A percentile compares a stretch with the other conserved stretches of the same genome.
Evolutionary conservation across 2,329 filamentous ascomycete species (phyloP).

Genomic region (Paraphoma chrysanthemicola): DNA sequence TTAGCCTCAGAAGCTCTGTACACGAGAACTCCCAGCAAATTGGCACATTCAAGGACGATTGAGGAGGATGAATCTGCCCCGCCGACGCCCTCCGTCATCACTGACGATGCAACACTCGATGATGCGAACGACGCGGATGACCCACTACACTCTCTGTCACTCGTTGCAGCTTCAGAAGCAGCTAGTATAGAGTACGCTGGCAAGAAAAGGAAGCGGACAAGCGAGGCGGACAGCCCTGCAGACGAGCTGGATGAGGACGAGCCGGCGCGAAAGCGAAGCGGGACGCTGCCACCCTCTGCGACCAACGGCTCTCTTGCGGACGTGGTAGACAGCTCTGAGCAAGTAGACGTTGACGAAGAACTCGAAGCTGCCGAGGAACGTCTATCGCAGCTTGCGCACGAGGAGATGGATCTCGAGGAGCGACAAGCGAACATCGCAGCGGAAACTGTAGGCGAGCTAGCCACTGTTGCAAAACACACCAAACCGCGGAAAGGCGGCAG

Average conservation of each 20-base stretch:
- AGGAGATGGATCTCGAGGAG: slow-evolving; percentile 44
- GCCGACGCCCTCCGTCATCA: slow-evolving; percentile 30
- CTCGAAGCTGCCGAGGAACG: slow-evolving; percentile 57
- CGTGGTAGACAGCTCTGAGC: slow-evolving; percentile 33
- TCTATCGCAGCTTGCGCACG: slow-evolving; percentile 38
- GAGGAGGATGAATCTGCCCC: slow-evolving; percentile 40
- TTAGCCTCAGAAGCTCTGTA: slow-evolving; percentile 41
- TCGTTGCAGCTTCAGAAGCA: slow-evolving; percentile 40
- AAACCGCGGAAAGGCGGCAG: slow-evolving; percentile 48
- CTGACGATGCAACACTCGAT: slow-evolving; percentile 20
- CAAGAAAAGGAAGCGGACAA: slow-evolving; percentile 56
- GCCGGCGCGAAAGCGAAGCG: slow-evolving; percentile 47
- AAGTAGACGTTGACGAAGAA: slow-evolving; percentile 55
- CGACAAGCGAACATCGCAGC: slow-evolving; percentile 42
- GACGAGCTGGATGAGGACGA: slow-evolving; percentile 41
- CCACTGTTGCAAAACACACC: slow-evolving; percentile 44
- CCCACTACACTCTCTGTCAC: slow-evolving; percentile 40
- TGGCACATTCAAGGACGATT: slow-evolving; percentile 41
- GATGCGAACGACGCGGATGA: slow-evolving; percentile 27
- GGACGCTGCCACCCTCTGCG: slow-evolving; percentile 26
- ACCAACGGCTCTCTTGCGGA: slow-evolving; percentile 42
- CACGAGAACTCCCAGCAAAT: slow-evolving; percentile 47
- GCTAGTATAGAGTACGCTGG: slow-evolving; percentile 38
- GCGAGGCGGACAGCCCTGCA: slow-evolving; percentile 47
- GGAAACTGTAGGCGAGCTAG: slow-evolving; percentile 41